Base-by-base conservation (phyloP, 768 basidiomycete genomes). In the Trametes villosa region DNA sequence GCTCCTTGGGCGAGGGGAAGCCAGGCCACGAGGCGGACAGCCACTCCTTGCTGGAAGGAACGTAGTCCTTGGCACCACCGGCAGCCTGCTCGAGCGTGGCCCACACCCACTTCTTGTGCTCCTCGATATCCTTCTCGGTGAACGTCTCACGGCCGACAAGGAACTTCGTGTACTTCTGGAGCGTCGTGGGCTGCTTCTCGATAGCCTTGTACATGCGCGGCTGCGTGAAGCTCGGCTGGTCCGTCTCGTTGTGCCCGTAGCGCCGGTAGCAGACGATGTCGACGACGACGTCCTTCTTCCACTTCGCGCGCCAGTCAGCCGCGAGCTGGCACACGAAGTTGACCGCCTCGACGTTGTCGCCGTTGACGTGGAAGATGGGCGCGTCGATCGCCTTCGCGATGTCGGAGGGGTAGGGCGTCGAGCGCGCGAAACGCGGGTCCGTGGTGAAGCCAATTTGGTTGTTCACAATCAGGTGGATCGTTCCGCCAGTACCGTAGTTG, bases 391-490 rank as follows among this genome's bases (percentile, higher is more conserved):
- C 88, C 76, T 99, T 99, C 63, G 97, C 97, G 65, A 99, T 92
- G 71, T 99, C 97, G 55, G 96, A 98, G 13, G 92, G 92, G 78
- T 99, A 98, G 49, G 97, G 92, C 4, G 97, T 99, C 18, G 96
- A 98, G 59, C 97, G 95, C 46, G 96, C 81, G 79, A 98, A 97
- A 58, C 96, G 89, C 46, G 97, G 97, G 71, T 98, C 96, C 33
- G 97, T 99, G 51, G 97, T 99, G 81, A 99, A 99, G 59, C 96
- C 96, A 61, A 98, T 96, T 73, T 98, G 96, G 77, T 98, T 98
- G 82, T 98, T 98, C 67, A 98, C 94, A 67, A 98, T 96, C 58
- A 99, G 80, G 72, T 99, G 97, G 67, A 99, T 94, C 48, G 97
- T 98, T 57, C 97, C 97, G 59, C 97, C 97, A 15, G 95, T 98